Percentiles rank a stretch among this genome's conserved stretches.
These are phyloP conservation scores for Erodium trifolium DNA, from an alignment of 441 rosid genomes.

Conservation along the genomic window DNA sequence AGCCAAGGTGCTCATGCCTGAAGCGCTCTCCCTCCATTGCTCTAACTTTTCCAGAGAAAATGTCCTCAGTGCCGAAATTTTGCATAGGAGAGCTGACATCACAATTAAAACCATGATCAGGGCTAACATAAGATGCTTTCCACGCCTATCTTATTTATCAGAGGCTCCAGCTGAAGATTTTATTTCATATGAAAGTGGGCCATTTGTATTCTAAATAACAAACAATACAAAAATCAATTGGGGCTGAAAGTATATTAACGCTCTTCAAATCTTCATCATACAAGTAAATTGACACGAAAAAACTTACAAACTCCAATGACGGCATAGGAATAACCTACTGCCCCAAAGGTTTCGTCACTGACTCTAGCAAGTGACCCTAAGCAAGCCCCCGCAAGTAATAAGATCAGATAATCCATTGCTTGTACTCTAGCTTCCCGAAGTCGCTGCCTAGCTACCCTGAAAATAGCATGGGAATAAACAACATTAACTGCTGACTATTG, in stretches of 20 bases:
- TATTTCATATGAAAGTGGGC: too few relatives aligned
- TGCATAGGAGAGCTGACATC: slow-evolving; percentile 76
- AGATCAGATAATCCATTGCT: slow-evolving; percentile 78
- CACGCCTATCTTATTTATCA: too few relatives aligned
- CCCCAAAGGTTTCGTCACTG: slow-evolving; percentile 87
- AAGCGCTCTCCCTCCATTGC: slow-evolving; percentile 78
- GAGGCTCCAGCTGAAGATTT: too few relatives aligned
- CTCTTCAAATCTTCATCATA: too few relatives aligned
- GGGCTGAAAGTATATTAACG: too few relatives aligned
- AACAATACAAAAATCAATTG: too few relatives aligned
- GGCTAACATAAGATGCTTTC: too few relatives aligned
- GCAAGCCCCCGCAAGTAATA: slow-evolving; percentile 89
- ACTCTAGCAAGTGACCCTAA: slow-evolving; percentile 94
- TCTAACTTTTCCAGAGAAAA: slow-evolving; percentile 82
- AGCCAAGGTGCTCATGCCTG: slow-evolving; percentile 92
- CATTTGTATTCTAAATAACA: neutral
- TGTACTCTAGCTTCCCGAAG: slow-evolving; percentile 77
- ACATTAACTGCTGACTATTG: neutral
- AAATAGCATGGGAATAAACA: neutral
- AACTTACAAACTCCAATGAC: slow-evolving; percentile 97
- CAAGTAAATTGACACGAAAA: neutral
- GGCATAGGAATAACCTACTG: slow-evolving; percentile 73
- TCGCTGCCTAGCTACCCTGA: slow-evolving; percentile 82
- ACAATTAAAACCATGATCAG: too few relatives aligned
- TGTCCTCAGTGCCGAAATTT: slow-evolving; percentile 83